phyloP scores from a whole-genome alignment of 441 rosid genomes.

The Pelargonium hybrid region DNA sequence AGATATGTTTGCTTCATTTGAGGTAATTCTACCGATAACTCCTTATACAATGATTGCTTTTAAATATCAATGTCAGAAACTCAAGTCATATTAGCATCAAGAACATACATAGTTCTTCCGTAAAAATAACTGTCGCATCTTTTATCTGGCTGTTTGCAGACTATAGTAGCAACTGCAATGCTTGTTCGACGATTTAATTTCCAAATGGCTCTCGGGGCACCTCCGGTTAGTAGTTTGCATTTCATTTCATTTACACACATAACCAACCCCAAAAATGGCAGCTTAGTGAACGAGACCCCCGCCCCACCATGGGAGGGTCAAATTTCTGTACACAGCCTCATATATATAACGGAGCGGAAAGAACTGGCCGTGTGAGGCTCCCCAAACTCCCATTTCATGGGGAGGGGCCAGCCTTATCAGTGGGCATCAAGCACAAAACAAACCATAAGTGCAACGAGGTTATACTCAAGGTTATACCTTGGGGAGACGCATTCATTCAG shows the following conservation, averaged over 20 bases:
- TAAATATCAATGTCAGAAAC: neutral
- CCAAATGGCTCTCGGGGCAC: constrained; percentile 74
- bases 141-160: constrained; percentile 33
- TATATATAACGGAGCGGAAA: too few species aligned
- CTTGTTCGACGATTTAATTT: constrained; percentile 73
- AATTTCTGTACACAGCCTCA: too few species aligned
- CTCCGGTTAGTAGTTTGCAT: constrained; percentile 46
- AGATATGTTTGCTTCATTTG: constrained; percentile 90
- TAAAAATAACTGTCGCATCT: neutral
- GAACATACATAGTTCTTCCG: neutral
- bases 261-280: neutral
- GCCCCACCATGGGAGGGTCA: too few species aligned
- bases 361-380: too few species aligned
- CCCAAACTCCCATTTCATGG: too few species aligned
- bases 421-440: too few species aligned
- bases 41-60: neutral
- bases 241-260: neutral
- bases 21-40: constrained; percentile 40
- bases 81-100: neutral
- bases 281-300: too few species aligned
- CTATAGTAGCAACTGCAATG: constrained; percentile 81
- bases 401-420: too few species aligned
- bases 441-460: too few species aligned
- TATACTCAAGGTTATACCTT: too few species aligned
- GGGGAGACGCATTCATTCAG: too few species aligned